Base-by-base conservation (phyloP, 1,284 basidiomycete species). In the Ceratobasidium sp. region DNA sequence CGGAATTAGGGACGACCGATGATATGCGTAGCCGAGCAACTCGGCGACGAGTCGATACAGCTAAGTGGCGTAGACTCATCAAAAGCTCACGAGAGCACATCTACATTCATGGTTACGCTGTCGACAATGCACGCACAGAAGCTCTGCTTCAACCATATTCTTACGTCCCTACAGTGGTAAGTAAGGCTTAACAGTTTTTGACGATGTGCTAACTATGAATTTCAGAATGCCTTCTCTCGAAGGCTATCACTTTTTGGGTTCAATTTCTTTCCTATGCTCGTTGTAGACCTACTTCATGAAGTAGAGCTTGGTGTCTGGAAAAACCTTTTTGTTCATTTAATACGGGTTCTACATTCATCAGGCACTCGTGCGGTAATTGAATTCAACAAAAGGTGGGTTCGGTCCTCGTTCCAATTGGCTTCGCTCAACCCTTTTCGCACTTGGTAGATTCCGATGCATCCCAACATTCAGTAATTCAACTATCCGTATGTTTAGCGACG, bases 161-260 rank as follows among this genome's bases (percentile, higher is more conserved):
- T 6, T 44, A 51, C 15, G 62, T 67, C 2, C 76, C 76, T 11
- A 77, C 67, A 14, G 8, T 33, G 51, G 77, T 78, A 50, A 57
- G 77, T 82, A 45, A 83, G 84, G 71, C 76, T 84, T 0, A 84
- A 83, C 0, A 79, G 82, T 0, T 85, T 9, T 7, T 48, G 9
- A 19, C 7, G 6, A 17, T 50, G 19, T n/a, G 17, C 41, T 36
- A 60, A 27, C 15, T 36, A 19, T 24, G 17, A 24, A 15, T 36
- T 36, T 14, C 56, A 81, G 79, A 80, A 79, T 66, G 78, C 79
- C 11, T 79, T 80, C 60, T 78, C 76, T 1, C 27, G 45, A 11
- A 24, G 66, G 3, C 19, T 75, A 15, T 24, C 27, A 6, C 17
- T 22, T 11, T 24, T 76, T 22, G 57, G 62, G 9, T 78, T 77